phyloP scores from a whole-genome alignment of 768 basidiomycete genomes.

The Psilocybe cubensis region DNA sequence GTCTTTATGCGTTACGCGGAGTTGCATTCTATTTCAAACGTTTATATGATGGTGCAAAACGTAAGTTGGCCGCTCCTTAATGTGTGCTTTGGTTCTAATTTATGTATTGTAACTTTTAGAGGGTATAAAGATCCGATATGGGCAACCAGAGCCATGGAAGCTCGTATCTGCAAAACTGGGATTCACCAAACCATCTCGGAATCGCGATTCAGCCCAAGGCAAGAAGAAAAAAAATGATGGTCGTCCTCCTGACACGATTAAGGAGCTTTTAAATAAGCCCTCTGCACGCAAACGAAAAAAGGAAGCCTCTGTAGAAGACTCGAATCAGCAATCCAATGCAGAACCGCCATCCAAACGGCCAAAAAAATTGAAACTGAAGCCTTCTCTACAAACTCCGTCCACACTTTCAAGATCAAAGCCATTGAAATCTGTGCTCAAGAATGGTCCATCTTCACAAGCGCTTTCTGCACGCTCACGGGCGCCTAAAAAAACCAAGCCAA shows the following conservation, averaged over 20 bases:
- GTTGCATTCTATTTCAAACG: conserved; percentile 25
- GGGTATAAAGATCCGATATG: conserved; percentile 25
- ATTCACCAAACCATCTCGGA: conserved; percentile 24
- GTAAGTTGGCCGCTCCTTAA: conserved; percentile 8
- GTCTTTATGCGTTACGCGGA: conserved; percentile 4
- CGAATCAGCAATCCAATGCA: no score
- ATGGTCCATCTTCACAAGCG: no score
- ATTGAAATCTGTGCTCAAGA: no score
- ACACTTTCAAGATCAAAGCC: no score
- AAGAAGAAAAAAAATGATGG: conserved; percentile 30
- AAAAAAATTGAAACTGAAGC: no score
- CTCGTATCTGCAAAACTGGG: conserved; percentile 11
- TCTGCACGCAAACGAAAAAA: not conserved
- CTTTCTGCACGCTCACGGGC: no score
- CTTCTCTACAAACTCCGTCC: no score
- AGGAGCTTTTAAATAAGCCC: conserved; percentile 14
- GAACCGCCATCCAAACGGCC: no score
- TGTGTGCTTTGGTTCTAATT: not conserved
- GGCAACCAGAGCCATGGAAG: conserved; percentile 31
- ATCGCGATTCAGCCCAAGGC: not conserved
- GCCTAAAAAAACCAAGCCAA: no score
- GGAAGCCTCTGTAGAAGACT: not conserved
- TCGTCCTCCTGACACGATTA: conserved; percentile 19
- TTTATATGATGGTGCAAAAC: conserved; percentile 3
- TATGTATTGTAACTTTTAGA: conserved; percentile 6